phyloP scores from a whole-genome alignment of 2,329 filamentous ascomycete genomes.

The Aquanectria penicillioides region DNA sequence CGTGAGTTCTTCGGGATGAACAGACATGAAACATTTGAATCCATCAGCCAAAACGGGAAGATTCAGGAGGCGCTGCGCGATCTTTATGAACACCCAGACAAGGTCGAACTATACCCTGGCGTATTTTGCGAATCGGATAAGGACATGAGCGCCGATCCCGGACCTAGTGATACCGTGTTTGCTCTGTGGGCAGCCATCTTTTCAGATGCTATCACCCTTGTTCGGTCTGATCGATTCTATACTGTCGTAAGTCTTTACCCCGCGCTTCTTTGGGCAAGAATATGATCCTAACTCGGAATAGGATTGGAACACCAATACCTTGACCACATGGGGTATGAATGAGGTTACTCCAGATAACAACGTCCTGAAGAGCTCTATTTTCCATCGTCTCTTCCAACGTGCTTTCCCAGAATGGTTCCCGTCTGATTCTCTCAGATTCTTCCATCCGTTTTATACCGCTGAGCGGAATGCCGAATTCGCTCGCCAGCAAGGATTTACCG shows the following conservation, averaged over 20 bases:
- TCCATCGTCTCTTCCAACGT: conserved; percentile 34
- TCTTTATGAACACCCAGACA: conserved; percentile 69
- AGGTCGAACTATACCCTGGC: conserved; percentile 71
- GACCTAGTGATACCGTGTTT: conserved; percentile 69
- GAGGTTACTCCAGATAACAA: conserved; percentile 34
- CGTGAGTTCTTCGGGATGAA: conserved; percentile 68
- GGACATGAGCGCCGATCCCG: conserved; percentile 72
- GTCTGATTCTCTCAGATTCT: conserved; percentile 30
- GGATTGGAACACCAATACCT: conserved; percentile 50
- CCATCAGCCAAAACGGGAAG: conserved; percentile 6
- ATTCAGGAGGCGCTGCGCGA: conserved; percentile 35
- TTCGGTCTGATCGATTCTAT: conserved; percentile 75
- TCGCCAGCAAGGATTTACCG: conserved; percentile 23
- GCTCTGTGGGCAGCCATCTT: conserved; percentile 72
- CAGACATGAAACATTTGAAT: conserved; percentile 64
- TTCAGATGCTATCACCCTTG: conserved; percentile 76
- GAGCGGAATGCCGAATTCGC: conserved; percentile 30
- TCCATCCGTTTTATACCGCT: conserved; percentile 35
- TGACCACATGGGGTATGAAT: conserved; percentile 46
- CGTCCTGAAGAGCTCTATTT: conserved; percentile 34
- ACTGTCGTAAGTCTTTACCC: conserved; percentile 52
- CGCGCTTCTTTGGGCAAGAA: no score
- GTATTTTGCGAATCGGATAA: conserved; percentile 72
- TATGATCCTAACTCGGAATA: background rate
- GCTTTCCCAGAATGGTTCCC: conserved; percentile 38